These are phyloP conservation scores for Alternaria metachromatica DNA, from an alignment of 2,329 filamentous ascomycete species.

Conservation along the genomic window DNA sequence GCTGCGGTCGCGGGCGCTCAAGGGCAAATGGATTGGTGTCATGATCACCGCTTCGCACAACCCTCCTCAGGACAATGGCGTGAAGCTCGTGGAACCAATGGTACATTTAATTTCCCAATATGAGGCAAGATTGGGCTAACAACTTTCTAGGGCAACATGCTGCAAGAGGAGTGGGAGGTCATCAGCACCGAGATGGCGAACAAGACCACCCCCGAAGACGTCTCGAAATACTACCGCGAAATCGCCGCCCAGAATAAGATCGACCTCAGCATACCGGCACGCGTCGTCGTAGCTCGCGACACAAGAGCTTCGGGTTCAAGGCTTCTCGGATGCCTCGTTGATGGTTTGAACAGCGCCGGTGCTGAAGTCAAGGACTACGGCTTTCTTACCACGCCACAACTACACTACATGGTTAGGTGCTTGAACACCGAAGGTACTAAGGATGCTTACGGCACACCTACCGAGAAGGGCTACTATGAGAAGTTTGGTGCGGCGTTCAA, in stretches of 20 bases:
- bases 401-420: constrained; percentile 95
- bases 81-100: constrained; percentile 91
- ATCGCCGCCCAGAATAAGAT: constrained; percentile 68
- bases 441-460: constrained; percentile 85
- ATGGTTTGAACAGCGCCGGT: constrained; percentile 77
- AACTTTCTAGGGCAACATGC: constrained; percentile 80
- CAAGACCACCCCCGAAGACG: constrained; percentile 73
- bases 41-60: constrained; percentile 74
- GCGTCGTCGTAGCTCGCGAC: constrained; percentile 89
- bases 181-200: constrained; percentile 92
- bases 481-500: constrained; percentile 88
- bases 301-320: constrained; percentile 90
- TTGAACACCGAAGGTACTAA: constrained; percentile 90
- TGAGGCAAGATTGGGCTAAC: constrained; percentile 18
- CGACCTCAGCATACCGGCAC: constrained; percentile 70
- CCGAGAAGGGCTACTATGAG: constrained; percentile 92
- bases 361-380: constrained; percentile 84
- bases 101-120: constrained; percentile 47
- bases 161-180: constrained; percentile 85
- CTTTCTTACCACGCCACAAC: constrained; percentile 93
- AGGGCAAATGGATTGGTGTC: constrained; percentile 89
- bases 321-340: constrained; percentile 78
- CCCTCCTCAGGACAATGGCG: constrained; percentile 69
- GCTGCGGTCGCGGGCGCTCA: constrained; percentile 86
- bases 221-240: constrained; percentile 77